Evolutionary conservation across 768 basidiomycete species (phyloP), one percentile per base, ranked within the genome.

Genomic region (Crepidotus variabilis): DNA sequence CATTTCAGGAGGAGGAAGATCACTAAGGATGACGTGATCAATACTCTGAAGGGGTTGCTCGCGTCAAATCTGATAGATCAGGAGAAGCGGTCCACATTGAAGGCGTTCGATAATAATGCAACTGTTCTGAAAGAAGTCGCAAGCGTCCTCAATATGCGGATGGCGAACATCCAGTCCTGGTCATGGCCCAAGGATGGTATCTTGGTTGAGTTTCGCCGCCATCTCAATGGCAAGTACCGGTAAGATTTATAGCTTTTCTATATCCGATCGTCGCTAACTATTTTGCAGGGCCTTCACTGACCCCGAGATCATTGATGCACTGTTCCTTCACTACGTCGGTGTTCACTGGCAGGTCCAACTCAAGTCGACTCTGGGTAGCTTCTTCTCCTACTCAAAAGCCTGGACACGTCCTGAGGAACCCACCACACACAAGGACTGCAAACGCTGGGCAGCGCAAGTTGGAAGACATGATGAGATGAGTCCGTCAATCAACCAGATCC

Each of bases 171-270:
- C 10, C 70, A 72, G 2, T 57, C 68, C 4, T 80, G 79, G 78
- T 59, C 70, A 1, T 81, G 78, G 78, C 77, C 78, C 3, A 58
- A 59, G 2, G 70, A 74, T 21, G 78, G 78, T 1, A 66, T 76
- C 21, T 50, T 58, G 22, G 67, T 80, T 6, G 77, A 81, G 50
- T 77, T 79, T 69, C 71, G 78, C 13, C 69, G 78, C 4, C 73
- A 75, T 66, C 65, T 81, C 32, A 77, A 77, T 57, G 78, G 78
- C 1, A 79, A 78, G 65, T 80, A 79, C 56, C 66, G 72, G 73
- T 71, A n/a, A 54, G 57, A 57, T 24, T 20, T 16, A 6, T 13
- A 18, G 6, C 18, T 35, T 20, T 9, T 8, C 3, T 8, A 47
- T 45, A 23, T 28, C 8, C 55, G 2, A 11, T 20, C 8, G 4